Conservation (phyloP, 2,329 filamentous ascomycete species). For the Talaromyces sp. region DNA sequence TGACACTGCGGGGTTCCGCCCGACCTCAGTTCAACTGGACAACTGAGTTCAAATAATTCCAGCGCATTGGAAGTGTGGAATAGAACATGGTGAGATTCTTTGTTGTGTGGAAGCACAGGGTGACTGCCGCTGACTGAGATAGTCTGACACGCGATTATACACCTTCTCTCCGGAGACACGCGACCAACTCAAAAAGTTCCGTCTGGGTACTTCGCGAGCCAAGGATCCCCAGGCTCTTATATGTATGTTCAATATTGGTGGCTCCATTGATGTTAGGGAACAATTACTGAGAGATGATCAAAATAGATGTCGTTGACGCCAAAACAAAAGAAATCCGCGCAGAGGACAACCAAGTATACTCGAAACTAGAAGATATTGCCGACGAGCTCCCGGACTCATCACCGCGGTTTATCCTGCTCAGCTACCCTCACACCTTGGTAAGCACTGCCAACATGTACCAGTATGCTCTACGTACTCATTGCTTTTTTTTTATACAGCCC, state of each 20-base stretch:
- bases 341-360: slow-evolving; percentile 75
- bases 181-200: slow-evolving; percentile 88
- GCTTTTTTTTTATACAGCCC: slow-evolving; percentile 46
- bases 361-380: slow-evolving; percentile 68
- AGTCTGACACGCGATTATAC: slow-evolving; percentile 84
- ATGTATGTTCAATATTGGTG: slow-evolving; percentile 57
- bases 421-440: slow-evolving; percentile 84
- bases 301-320: slow-evolving; percentile 80
- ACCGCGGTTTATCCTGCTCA: slow-evolving; percentile 82
- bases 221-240: slow-evolving; percentile 87
- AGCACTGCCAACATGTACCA: slow-evolving; percentile 15
- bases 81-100: neutral
- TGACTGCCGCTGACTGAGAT: slow-evolving; percentile 9
- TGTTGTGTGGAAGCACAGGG: neutral
- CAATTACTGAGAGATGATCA: slow-evolving; percentile 12
- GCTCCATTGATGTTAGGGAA: neutral
- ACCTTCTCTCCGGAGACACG: slow-evolving; percentile 88
- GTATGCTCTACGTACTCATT: neutral
- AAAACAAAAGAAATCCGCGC: slow-evolving; percentile 83
- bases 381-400: slow-evolving; percentile 91
- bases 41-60: neutral
- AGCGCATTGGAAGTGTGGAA: neutral
- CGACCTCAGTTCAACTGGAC: neutral
- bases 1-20: neutral
- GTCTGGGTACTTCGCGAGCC: slow-evolving; percentile 79